Conservation (phyloP, 495 filamentous ascomycete genomes). For the Neurospora terricola region DNA sequence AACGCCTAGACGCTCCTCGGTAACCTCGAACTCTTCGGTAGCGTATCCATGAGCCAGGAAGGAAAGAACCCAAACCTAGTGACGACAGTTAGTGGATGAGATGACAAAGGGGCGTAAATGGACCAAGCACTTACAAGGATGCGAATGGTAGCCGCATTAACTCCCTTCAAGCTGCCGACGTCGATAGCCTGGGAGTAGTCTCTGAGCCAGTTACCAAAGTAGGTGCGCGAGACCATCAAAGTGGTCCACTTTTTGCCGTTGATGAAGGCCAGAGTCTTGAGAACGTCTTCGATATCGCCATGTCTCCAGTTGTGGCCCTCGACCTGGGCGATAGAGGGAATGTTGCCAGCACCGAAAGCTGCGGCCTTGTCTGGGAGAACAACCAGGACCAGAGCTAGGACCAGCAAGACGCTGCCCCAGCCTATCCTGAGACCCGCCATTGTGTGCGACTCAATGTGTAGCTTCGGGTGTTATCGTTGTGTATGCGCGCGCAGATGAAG, state of each 20-base stretch:
- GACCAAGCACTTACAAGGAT: constrained; percentile 43
- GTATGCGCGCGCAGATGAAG: background rate
- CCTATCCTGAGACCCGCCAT: constrained; percentile 32
- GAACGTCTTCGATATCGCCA: constrained; percentile 87
- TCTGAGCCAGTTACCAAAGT: constrained; percentile 78
- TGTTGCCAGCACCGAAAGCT: constrained; percentile 94
- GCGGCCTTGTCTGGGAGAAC: constrained; percentile 52
- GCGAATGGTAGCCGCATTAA: constrained; percentile 83
- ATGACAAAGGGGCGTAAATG: constrained; percentile 14
- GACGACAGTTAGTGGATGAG: background rate
- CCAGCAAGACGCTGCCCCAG: constrained; percentile 36
- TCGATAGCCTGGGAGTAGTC: constrained; percentile 87
- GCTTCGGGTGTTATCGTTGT: background rate
- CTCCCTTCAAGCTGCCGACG: constrained; percentile 78
- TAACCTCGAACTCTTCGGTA: constrained; percentile 96
- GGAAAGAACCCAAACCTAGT: constrained; percentile 68
- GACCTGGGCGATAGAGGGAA: constrained; percentile 84
- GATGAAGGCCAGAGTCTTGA: constrained; percentile 81
- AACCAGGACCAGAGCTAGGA: constrained; percentile 42
- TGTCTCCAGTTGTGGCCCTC: constrained; percentile 96
- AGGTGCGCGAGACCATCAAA: constrained; percentile 78
- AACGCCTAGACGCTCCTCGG: constrained; percentile 76
- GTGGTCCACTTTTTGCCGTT: constrained; percentile 91
- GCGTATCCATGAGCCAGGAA: constrained; percentile 94
- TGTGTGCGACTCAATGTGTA: background rate